Conservation (phyloP, 768 basidiomycete species). For the Xanthoconium stramineum region DNA sequence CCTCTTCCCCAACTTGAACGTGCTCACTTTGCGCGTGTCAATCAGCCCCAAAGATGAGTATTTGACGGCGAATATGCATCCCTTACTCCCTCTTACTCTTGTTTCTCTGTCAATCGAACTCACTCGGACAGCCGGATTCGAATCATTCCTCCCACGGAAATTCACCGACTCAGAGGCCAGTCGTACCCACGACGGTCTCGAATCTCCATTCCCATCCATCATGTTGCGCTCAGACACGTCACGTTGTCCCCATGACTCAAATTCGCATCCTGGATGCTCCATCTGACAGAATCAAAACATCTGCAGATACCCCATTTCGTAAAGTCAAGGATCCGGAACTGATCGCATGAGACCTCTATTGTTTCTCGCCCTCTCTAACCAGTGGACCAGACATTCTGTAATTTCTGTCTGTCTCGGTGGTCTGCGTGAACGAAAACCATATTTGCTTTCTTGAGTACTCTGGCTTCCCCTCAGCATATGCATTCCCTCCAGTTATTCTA, state of each 20-base stretch:
- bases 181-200: neutral
- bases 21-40: neutral
- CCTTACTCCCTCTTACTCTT: neutral
- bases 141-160: neutral
- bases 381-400: neutral
- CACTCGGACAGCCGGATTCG: neutral
- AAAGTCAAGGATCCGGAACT: neutral
- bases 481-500: neutral
- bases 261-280: neutral
- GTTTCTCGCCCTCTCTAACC: neutral
- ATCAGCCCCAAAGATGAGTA: no score
- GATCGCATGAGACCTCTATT: neutral
- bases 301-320: neutral
- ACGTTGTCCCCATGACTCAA: neutral
- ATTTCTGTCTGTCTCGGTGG: neutral
- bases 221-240: neutral
- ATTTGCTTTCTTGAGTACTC: neutral
- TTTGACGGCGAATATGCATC: neutral
- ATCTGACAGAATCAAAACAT: neutral
- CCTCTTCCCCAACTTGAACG: neutral
- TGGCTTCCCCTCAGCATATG: neutral
- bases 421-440: neutral
- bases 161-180: neutral
- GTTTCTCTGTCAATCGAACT: neutral
- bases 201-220: neutral